These are phyloP conservation scores for Penicillium angulare DNA, from an alignment of 495 filamentous ascomycete genomes.

Conservation along the genomic window DNA sequence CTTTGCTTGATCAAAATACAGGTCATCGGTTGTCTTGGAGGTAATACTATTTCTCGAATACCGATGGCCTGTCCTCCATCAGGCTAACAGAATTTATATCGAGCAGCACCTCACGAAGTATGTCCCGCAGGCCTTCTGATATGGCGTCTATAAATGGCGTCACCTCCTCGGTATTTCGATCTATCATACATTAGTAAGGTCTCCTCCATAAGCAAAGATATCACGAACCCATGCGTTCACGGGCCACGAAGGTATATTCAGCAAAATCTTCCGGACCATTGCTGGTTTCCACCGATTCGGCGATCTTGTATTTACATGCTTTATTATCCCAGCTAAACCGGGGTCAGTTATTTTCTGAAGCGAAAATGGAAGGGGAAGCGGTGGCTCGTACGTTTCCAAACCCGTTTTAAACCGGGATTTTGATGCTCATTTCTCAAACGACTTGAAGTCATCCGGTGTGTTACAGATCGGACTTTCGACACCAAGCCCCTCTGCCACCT, in stretches of 20 bases:
- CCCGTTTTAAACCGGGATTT: conserved; percentile 17
- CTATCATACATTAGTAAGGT: conserved; percentile 13
- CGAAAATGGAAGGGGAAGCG: conserved; percentile 4
- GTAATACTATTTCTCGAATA: conserved; percentile 14
- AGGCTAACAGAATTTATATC: too few species aligned
- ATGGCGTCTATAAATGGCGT: conserved; percentile 26
- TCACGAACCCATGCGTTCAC: conserved; percentile 25
- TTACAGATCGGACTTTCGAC: too few species aligned
- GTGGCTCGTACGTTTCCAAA: conserved; percentile 19
- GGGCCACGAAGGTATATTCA: conserved; percentile 25
- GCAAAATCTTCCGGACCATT: conserved; percentile 17
- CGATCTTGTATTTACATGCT: conserved; percentile 24
- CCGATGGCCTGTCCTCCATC: too few species aligned
- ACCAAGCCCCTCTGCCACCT: too few species aligned
- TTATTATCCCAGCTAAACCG: conserved; percentile 27
- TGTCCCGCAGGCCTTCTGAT: conserved; percentile 30
- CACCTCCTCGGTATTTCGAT: conserved; percentile 23
- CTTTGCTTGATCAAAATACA: conserved; percentile 28
- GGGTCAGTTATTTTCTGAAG: conserved; percentile 10
- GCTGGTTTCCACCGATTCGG: conserved; percentile 10
- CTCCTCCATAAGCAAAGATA: conserved; percentile 4
- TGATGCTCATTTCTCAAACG: conserved; percentile 20
- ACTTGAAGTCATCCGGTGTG: conserved; percentile 23
- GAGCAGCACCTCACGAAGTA: conserved; percentile 25
- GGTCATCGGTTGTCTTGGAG: conserved; percentile 9